Base-by-base conservation (phyloP, 2,329 filamentous ascomycete genomes). In the Clarireedia monteithiana region DNA sequence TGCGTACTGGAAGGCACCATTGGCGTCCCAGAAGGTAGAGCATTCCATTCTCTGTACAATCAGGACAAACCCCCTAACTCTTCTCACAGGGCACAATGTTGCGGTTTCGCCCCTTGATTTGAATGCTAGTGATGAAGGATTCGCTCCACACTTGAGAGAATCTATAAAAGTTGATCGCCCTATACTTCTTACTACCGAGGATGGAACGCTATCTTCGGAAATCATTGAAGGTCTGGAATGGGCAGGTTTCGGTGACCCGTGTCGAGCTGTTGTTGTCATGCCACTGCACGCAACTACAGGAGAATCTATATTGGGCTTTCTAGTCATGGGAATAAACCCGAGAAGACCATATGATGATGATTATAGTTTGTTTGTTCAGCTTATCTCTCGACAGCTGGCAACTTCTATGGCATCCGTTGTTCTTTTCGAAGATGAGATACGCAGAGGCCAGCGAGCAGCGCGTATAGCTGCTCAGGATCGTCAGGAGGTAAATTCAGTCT, bases 401-500 rank as follows among this genome's bases (percentile, higher is more conserved):
- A 92, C 88, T 0, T 90, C 88, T 0, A 78, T 92, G 68, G 88
- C 88, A 1, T 91, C 88, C 0, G 88, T 91, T 0, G 86, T 91
- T 0, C 71, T 94, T 1, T 91, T 91, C 57, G 88, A 92, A 67
- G 88, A 92, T 62, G 89, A 94, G 67, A 91, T 92, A 60, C 81
- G 80, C 57, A 79, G 87, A 58, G 86, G 87, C 0, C 84, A 90
- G 69, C 79, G 77, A 63, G 88, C 88, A 1, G 89, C 88, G 20
- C 83, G 82, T 55, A 75, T 91, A 36, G 89, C 89, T 9, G 87
- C 87, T 2, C 73, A 88, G 59, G 88, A 94, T 68, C 83, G 86
- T 2, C 86, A 89, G 62, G 85, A 90, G 64, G 78, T 94, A 2
- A 49, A n/a, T 49, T 23, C 23, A n/a, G 10, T 23, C 14, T 34